A percentile compares a stretch with the other conserved stretches of the same genome.
phyloP scores from a whole-genome alignment of 495 filamentous ascomycete genomes.

The Penicillium arizonense region DNA sequence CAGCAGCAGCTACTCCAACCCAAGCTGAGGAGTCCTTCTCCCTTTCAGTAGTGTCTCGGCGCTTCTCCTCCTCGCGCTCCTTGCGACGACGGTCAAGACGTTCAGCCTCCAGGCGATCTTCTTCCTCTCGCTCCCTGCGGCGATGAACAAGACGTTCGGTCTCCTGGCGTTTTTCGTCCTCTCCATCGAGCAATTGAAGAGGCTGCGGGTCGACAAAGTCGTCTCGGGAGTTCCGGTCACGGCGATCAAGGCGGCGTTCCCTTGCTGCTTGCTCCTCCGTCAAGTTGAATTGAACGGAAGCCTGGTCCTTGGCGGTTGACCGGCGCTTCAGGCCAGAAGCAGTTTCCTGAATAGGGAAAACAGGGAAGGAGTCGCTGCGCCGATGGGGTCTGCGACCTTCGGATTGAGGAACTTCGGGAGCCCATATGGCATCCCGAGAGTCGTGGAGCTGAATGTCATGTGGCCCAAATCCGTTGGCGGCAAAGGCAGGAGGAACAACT shows the following conservation, averaged over 20 bases:
- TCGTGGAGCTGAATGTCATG: constrained; percentile 26
- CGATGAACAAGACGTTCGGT: constrained; percentile 8
- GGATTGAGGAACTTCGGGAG: constrained; percentile 3
- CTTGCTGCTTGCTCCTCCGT: constrained; percentile 48
- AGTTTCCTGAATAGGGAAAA: constrained; percentile 26
- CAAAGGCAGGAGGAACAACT: constrained; percentile 30
- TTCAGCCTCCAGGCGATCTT: constrained; percentile 11
- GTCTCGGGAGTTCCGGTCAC: constrained; percentile 24
- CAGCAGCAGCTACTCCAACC: constrained; percentile 47
- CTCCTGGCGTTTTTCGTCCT: constrained; percentile 21
- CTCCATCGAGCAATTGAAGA: constrained; percentile 34
- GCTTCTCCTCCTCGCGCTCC: constrained; percentile 22
- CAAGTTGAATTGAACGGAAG: constrained; percentile 47
- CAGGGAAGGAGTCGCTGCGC: constrained; percentile 35
- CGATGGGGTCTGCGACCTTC: constrained; percentile 17
- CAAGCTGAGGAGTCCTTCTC: constrained; percentile 33
- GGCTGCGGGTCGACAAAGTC: not conserved
- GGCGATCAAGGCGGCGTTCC: constrained; percentile 39
- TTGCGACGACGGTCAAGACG: constrained; percentile 19
- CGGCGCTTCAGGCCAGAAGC: constrained; percentile 34
- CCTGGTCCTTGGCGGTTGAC: constrained; percentile 39
- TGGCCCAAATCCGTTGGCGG: constrained; percentile 20
- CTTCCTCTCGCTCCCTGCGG: constrained; percentile 3
- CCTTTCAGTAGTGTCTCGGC: constrained; percentile 11
- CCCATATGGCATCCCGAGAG: constrained; percentile 15